Percentiles rank a stretch among this genome's conserved stretches.
These are phyloP conservation scores for Euphrasia arctica DNA, from an alignment of 305 asterid genomes.

Conservation along the genomic window DNA sequence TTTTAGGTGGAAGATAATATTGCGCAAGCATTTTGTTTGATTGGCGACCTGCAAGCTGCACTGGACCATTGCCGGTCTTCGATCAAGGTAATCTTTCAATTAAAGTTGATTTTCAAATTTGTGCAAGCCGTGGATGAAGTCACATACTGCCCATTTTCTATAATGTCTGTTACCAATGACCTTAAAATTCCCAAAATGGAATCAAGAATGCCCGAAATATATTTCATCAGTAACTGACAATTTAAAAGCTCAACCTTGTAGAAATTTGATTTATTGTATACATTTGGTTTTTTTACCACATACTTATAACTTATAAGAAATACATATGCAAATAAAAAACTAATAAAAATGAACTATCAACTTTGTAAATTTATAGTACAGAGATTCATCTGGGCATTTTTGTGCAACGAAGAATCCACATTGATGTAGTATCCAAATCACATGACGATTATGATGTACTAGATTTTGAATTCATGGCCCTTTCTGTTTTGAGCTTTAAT, in stretches of 20 bases:
- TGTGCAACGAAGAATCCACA: neutral
- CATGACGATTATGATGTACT: neutral
- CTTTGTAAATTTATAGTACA: neutral
- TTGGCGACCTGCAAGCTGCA: conserved; percentile 66
- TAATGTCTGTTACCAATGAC: conserved; percentile 2
- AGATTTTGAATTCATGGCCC: conserved; percentile 3
- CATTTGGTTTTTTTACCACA: conserved; percentile 4
- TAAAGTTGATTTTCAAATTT: conserved; percentile 15
- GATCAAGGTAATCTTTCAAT: conserved; percentile 47
- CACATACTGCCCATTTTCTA: neutral
- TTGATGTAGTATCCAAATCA: neutral
- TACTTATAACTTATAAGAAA: conserved; percentile 10
- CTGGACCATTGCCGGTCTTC: conserved; percentile 75
- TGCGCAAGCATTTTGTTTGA: conserved; percentile 70
- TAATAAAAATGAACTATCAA: neutral
- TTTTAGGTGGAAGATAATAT: conserved; percentile 75
- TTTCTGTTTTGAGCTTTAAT: neutral
- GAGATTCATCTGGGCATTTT: neutral
- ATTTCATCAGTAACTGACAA: conserved; percentile 7
- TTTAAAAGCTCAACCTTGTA: neutral
- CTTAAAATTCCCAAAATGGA: neutral
- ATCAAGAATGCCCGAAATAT: neutral
- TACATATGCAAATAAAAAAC: neutral
- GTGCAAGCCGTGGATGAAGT: neutral
- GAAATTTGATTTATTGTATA: conserved; percentile 6